These are phyloP conservation scores for Tetradesmus lagerheimii DNA, from an alignment of 139 green algal species.

Conservation along the genomic window DNA sequence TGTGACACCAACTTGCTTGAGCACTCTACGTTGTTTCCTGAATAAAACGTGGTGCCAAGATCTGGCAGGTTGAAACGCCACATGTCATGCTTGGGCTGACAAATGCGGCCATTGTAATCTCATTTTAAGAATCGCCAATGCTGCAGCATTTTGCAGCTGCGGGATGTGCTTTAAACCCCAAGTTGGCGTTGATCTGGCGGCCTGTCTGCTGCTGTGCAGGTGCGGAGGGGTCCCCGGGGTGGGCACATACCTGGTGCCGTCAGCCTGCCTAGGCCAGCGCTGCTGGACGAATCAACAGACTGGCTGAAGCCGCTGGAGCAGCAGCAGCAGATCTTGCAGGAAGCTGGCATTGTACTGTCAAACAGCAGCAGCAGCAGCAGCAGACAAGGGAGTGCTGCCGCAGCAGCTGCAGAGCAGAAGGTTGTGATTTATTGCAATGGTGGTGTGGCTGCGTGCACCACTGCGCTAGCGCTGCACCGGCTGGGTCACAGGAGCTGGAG, in stretches of 20 bases:
- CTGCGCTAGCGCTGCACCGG: constrained; percentile 46
- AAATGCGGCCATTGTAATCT: too few species aligned
- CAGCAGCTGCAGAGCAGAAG: neutral
- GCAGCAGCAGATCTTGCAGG: constrained; percentile 21
- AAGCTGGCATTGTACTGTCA: neutral
- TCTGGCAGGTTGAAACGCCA: too few species aligned
- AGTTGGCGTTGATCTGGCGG: too few species aligned
- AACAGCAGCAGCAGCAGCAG: constrained; percentile 7
- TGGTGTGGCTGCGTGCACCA: constrained; percentile 51
- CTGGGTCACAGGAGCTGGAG: constrained; percentile 38
- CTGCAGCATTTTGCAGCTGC: too few species aligned
- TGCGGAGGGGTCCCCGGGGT: constrained; percentile 27
- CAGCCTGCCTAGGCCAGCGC: constrained; percentile 27
- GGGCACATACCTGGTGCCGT: constrained; percentile 47
- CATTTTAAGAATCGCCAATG: too few species aligned
- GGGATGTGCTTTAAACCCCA: too few species aligned
- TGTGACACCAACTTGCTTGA: neutral
- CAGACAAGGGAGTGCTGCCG: neutral
- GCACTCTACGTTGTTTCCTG: too few species aligned
- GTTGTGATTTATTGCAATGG: constrained; percentile 55
- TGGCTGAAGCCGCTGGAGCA: constrained; percentile 17
- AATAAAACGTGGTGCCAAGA: too few species aligned
- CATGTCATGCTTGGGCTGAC: too few species aligned
- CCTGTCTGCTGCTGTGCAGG: constrained; percentile 10
- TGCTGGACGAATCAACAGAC: constrained; percentile 26